Evolutionary conservation across 164 flowering plant species (phyloP).

Genomic region (Tetracentron sinense): DNA sequence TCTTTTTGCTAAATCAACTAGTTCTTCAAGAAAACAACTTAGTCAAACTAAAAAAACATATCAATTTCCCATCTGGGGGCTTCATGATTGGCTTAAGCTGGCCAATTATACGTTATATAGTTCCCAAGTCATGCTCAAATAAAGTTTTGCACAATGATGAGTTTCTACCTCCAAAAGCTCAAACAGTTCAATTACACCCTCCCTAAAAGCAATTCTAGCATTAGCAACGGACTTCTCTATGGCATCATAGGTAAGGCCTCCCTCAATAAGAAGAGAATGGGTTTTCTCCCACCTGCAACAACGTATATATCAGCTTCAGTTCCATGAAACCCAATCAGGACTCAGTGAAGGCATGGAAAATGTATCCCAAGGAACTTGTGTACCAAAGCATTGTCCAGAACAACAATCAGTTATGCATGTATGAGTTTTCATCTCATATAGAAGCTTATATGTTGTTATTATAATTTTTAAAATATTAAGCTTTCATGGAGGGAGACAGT

Average conservation of each 20-base stretch:
- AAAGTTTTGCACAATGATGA: neutral
- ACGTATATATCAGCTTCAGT: constrained; percentile 7
- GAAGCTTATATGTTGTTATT: neutral
- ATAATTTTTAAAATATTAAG: neutral
- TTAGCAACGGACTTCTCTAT: constrained; percentile 69
- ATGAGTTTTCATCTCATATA: neutral
- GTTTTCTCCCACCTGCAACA: constrained; percentile 85
- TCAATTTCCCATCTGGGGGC: neutral
- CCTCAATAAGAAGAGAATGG: constrained; percentile 83
- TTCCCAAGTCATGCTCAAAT: neutral
- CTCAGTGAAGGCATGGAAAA: too few relatives aligned
- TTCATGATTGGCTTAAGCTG: neutral
- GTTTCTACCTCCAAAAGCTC: constrained; percentile 72
- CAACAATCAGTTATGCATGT: neutral
- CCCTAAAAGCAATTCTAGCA: constrained; percentile 75
- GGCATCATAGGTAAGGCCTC: constrained; percentile 77
- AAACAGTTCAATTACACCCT: constrained; percentile 81
- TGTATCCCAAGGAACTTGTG: too few relatives aligned
- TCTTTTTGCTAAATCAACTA: neutral
- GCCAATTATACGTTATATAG: neutral
- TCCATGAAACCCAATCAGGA: neutral
- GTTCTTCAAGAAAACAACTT: neutral
- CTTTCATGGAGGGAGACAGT: neutral
- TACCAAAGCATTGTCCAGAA: neutral
- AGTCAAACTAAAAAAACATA: neutral